phyloP scores from a whole-genome alignment of 345 rosid genomes.

The Pseudoturritis turrita region DNA sequence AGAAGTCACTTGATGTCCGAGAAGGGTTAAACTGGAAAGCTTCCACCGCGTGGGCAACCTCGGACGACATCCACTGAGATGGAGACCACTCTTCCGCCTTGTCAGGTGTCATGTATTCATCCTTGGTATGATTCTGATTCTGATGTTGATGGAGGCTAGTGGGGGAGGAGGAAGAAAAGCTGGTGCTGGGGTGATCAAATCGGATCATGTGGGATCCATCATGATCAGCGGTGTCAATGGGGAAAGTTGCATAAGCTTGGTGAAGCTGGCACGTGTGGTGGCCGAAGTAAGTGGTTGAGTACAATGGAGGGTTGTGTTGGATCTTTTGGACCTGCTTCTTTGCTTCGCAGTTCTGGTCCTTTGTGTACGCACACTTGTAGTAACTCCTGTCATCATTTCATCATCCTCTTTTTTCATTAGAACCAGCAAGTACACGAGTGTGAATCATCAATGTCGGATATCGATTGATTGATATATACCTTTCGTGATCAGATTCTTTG shows the following conservation, averaged over 20 bases:
- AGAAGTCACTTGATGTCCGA: slow-evolving; percentile 23
- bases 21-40: slow-evolving; percentile 30
- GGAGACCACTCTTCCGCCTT: slow-evolving; percentile 8
- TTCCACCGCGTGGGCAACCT: slow-evolving; percentile 23
- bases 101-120: slow-evolving; percentile 1
- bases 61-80: slow-evolving; percentile 24
- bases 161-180: neutral
- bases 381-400: slow-evolving; percentile 36
- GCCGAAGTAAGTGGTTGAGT: slow-evolving; percentile 42
- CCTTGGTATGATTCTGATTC: neutral
- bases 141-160: neutral
- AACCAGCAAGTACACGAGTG: neutral
- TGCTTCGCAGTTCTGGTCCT: slow-evolving; percentile 48
- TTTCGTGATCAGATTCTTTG: slow-evolving; percentile 36
- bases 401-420: neutral
- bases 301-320: slow-evolving; percentile 34
- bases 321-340: slow-evolving; percentile 50
- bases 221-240: slow-evolving; percentile 1
- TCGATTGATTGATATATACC: slow-evolving; percentile 24
- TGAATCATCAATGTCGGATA: neutral
- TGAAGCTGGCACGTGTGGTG: slow-evolving; percentile 44
- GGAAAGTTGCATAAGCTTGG: slow-evolving; percentile 11
- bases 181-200: slow-evolving; percentile 21
- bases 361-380: slow-evolving; percentile 51
- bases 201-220: slow-evolving; percentile 30